These are phyloP conservation scores for Hansfordia pulvinata DNA, from an alignment of 2,329 filamentous ascomycete genomes.

Conservation along the genomic window DNA sequence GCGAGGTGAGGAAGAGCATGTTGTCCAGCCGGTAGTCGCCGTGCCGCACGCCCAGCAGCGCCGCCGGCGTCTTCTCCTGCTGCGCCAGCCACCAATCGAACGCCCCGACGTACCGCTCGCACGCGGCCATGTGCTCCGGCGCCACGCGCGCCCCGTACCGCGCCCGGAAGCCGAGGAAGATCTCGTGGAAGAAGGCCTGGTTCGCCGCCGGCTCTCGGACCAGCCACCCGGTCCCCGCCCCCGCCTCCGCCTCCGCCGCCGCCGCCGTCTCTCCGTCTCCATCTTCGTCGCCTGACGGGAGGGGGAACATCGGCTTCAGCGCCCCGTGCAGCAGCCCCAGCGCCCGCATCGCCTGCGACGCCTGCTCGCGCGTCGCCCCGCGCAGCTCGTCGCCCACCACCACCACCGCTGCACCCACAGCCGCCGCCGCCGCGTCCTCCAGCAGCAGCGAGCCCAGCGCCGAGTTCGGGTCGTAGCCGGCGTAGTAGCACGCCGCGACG, in stretches of 20 bases:
- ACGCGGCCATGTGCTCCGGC: neutral
- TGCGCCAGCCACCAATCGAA: neutral
- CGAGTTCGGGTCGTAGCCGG: neutral
- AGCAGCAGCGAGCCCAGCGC: neutral
- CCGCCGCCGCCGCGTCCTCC: neutral
- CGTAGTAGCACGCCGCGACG: neutral
- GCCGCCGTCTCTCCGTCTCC: too few species aligned
- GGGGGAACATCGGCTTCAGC: neutral
- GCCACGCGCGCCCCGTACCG: neutral
- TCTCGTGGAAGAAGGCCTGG: neutral
- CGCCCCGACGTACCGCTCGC: neutral
- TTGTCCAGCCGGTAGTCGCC: constrained; percentile 1
- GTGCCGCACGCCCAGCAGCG: neutral
- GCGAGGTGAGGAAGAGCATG: neutral
- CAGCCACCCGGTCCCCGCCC: too few species aligned
- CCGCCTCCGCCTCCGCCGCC: too few species aligned
- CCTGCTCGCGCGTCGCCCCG: neutral
- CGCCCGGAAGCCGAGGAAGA: neutral
- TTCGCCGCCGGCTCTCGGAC: neutral
- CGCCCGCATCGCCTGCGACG: neutral
- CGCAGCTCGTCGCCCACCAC: neutral
- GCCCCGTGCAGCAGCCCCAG: neutral
- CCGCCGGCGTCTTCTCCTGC: too few species aligned
- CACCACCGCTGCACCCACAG: too few species aligned
- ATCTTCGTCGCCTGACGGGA: too few species aligned